phyloP scores from a whole-genome alignment of 192 early-diverging fungal species.

The Entomortierella lignicola region DNA sequence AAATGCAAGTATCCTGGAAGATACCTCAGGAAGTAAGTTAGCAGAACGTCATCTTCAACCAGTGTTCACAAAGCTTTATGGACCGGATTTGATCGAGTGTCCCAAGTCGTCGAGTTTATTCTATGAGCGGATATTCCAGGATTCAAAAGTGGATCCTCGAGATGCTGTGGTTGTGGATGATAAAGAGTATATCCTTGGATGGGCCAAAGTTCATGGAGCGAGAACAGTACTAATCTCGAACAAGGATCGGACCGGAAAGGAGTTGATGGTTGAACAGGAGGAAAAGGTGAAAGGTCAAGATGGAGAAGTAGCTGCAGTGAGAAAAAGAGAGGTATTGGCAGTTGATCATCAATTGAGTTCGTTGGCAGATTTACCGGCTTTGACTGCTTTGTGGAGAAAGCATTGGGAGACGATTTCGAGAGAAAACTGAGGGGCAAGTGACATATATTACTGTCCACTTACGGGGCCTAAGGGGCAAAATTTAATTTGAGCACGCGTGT shows the following conservation, averaged over 20 bases:
- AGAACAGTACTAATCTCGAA: conserved; percentile 38
- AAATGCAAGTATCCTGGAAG: background rate
- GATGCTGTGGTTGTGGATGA: conserved; percentile 42
- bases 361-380: conserved; percentile 22
- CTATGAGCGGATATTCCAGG: conserved; percentile 23
- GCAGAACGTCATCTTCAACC: background rate
- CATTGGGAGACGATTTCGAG: background rate
- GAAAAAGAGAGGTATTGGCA: conserved; percentile 12
- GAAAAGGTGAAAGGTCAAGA: background rate
- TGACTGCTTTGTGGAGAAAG: conserved; percentile 22
- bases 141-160: conserved; percentile 17
- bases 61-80: conserved; percentile 36
- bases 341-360: conserved; percentile 41
- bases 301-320: background rate
- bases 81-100: conserved; percentile 25
- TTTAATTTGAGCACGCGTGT: no score
- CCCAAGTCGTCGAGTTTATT: conserved; percentile 30
- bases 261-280: conserved; percentile 23
- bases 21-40: background rate
- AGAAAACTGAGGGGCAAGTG: no score
- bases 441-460: no score
- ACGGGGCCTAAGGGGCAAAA: no score
- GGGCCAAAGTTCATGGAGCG: conserved; percentile 37
- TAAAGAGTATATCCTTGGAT: conserved; percentile 37
- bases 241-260: conserved; percentile 26